phyloP scores from a whole-genome alignment of 805 yeast species.

The Starmerella roubikii region DNA sequence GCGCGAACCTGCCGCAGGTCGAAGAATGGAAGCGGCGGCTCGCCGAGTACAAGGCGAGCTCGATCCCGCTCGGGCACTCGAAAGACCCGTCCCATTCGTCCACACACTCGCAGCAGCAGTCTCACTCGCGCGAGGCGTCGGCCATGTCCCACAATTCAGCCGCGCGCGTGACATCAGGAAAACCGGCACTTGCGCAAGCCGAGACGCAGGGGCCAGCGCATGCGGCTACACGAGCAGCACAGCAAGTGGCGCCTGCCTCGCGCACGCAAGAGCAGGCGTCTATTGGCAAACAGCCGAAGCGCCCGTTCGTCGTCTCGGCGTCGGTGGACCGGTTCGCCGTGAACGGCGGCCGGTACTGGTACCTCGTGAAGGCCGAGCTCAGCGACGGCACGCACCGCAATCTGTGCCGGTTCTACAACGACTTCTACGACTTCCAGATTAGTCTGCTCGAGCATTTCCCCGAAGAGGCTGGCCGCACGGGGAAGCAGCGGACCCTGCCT shows the following conservation, averaged over 20 bases:
- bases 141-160: background rate
- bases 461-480: slow-evolving; percentile 79
- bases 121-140: slow-evolving; percentile 1
- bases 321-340: slow-evolving; percentile 66
- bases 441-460: slow-evolving; percentile 72
- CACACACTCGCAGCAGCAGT: slow-evolving; percentile 3
- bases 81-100: background rate
- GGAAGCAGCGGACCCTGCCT: slow-evolving; percentile 69
- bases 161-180: background rate
- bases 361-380: slow-evolving; percentile 52
- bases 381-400: slow-evolving; percentile 56
- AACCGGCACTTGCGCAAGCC: background rate
- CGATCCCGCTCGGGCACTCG: slow-evolving; percentile 45
- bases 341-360: slow-evolving; percentile 84
- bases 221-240: background rate
- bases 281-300: background rate
- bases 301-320: slow-evolving; percentile 39
- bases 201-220: background rate
- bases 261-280: background rate
- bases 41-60: slow-evolving; percentile 83
- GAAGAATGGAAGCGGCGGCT: slow-evolving; percentile 90
- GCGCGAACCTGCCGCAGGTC: slow-evolving; percentile 72
- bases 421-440: slow-evolving; percentile 88
- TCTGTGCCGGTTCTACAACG: slow-evolving; percentile 83
- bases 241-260: background rate